Evolutionary conservation across 2,329 filamentous ascomycete species (phyloP), one percentile per base, ranked within the genome.

Genomic region (Phoma sp.): DNA sequence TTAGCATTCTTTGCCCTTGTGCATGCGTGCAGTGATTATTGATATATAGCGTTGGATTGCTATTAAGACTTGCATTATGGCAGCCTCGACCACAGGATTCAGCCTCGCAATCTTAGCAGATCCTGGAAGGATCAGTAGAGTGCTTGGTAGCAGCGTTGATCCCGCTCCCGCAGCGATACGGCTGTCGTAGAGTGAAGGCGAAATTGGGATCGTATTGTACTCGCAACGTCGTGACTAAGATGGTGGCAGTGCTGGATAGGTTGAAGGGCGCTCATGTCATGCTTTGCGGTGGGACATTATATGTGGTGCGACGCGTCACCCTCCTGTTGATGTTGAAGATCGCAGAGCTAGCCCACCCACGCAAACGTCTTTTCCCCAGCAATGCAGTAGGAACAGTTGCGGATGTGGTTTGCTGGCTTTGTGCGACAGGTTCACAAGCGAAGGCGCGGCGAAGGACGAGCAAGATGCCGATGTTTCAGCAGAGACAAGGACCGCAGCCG

Each of bases 301-400:
- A 65, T 70, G 67, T 69, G 64, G 69, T 70, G 65, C 67, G 68
- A 68, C 67, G 68, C 68, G 68, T 69, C 61, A 68, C 55, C 46
- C 24, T 35, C 40, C 40, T 35, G 44, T 38, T 40, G 51, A 38
- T 36, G 47, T 43, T 40, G 51, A 38, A 46, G 44, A 54, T 45
- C 36, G 38, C 25, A 43, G 17, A 38, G 48, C 48, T 52, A 57
- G 36, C 22, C 37, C 31, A 4, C 21, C 37, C 21, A 21, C 36
- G 41, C 40, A 19, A 24, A 24, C 24, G 24, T 10, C 43, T 24
- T 24, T 15, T 43, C 32, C 32, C 45, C 35, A 50, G 35, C 52
- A 41, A 25, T 21, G 29, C 52, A 25, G 35, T 22, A n/a, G n/a
- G 29, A 21, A n/a, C 19, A 38, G 44, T 36, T 46, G 31, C 27